Evolutionary conservation across 495 filamentous ascomycete species (phyloP).

Genomic region (Venustampulla echinocandica): DNA sequence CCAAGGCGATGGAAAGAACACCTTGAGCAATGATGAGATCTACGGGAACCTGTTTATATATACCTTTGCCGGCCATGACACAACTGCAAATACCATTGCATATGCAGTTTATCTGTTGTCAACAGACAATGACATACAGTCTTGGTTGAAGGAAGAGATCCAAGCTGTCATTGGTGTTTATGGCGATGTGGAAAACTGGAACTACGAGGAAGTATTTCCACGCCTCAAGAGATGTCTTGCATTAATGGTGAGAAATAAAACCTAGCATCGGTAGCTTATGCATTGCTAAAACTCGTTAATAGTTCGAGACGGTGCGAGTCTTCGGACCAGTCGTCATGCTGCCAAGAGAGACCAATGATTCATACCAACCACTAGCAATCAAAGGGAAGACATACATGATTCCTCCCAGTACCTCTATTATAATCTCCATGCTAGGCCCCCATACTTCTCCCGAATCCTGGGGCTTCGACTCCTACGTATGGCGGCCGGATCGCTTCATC

Average conservation of each 20-base stretch:
- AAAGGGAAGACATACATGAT: conserved; percentile 22
- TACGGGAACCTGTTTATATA: conserved; percentile 47
- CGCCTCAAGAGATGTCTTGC: conserved; percentile 34
- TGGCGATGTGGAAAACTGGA: conserved; percentile 2
- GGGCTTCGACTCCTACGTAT: conserved; percentile 24
- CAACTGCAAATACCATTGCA: conserved; percentile 41
- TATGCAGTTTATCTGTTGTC: conserved; percentile 41
- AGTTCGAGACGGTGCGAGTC: conserved; percentile 43
- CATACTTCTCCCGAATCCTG: conserved; percentile 22
- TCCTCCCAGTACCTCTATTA: conserved; percentile 22
- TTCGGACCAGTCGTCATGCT: conserved; percentile 35
- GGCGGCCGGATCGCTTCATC: conserved; percentile 27
- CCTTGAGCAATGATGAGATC: conserved; percentile 36
- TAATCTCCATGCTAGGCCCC: conserved; percentile 20
- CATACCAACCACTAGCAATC: conserved; percentile 22
- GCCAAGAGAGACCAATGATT: conserved; percentile 28
- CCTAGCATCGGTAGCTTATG: too few species aligned
- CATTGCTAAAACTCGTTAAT: background rate
- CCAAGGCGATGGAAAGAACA: conserved; percentile 7
- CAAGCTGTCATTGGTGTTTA: conserved; percentile 5
- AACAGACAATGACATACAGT: conserved; percentile 35
- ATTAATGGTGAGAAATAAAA: conserved; percentile 28
- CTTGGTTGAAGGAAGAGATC: conserved; percentile 38
- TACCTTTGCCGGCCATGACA: conserved; percentile 46
- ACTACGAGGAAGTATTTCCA: conserved; percentile 32